A percentile compares a stretch with the other conserved stretches of the same genome.
phyloP scores from a whole-genome alignment of 2,329 filamentous ascomycete genomes.

The Diaporthe ampelina region DNA sequence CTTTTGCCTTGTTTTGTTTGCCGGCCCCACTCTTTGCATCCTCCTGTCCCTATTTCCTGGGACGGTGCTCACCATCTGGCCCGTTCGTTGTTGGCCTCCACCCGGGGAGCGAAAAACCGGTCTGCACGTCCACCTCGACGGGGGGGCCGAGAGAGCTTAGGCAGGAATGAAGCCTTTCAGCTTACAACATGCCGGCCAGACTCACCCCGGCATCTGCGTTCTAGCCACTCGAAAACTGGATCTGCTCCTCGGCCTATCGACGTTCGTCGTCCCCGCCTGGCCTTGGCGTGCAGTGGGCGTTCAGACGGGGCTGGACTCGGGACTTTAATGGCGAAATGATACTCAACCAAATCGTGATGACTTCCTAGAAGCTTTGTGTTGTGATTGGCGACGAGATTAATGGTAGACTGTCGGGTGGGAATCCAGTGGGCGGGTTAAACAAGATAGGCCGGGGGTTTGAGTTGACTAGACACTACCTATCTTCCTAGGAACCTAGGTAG shows the following conservation, averaged over 20 bases:
- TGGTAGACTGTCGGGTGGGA: background rate
- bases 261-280: background rate
- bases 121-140: constrained; percentile 17
- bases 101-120: constrained; percentile 13
- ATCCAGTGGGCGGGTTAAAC: background rate
- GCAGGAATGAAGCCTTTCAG: constrained; percentile 25
- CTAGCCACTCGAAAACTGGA: background rate
- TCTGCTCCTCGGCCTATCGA: constrained; percentile 1
- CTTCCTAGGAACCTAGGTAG: too few relatives aligned
- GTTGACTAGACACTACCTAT: background rate
- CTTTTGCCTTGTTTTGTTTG: background rate
- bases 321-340: background rate
- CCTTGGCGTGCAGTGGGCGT: background rate
- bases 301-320: background rate
- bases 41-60: background rate
- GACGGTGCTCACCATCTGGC: constrained; percentile 11
- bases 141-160: constrained; percentile 24
- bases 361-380: background rate
- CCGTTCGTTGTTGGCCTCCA: constrained; percentile 9
- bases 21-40: background rate
- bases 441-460: background rate
- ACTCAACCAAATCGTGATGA: background rate
- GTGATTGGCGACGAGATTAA: background rate
- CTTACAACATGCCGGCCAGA: background rate
- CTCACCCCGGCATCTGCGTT: background rate